phyloP scores from a whole-genome alignment of 148 eudicot species.

The Rheum nobile region DNA sequence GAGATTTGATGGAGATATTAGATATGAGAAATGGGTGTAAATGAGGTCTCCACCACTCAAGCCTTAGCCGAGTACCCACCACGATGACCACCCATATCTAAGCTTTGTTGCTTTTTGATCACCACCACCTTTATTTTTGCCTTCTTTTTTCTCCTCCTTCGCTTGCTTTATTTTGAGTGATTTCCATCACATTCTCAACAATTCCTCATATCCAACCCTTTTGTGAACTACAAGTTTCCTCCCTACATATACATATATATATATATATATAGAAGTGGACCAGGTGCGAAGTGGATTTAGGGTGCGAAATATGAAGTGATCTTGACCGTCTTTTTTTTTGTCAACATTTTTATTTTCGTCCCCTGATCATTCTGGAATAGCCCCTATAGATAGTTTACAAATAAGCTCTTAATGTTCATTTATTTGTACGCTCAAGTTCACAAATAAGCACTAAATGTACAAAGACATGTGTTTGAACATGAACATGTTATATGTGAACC shows the following conservation, averaged over 20 bases:
- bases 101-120: conserved; percentile 5
- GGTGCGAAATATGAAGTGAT: too few species aligned
- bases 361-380: too few species aligned
- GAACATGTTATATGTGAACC: too few species aligned
- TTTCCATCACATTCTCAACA: conserved; percentile 8
- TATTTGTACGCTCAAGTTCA: too few species aligned
- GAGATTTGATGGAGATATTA: neutral
- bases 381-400: too few species aligned
- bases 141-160: neutral
- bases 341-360: too few species aligned
- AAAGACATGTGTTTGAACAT: too few species aligned
- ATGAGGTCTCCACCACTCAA: conserved; percentile 6
- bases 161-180: neutral
- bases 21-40: neutral
- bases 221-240: conserved; percentile 1
- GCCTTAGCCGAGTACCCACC: conserved; percentile 3
- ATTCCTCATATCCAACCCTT: neutral
- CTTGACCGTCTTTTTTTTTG: too few species aligned
- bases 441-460: too few species aligned
- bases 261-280: neutral
- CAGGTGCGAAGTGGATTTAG: too few species aligned
- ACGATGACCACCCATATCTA: conserved; percentile 5
- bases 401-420: too few species aligned
- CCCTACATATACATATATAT: neutral
- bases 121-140: neutral